Conservation (phyloP, 2,329 filamentous ascomycete species). For the Septoria linicola region DNA sequence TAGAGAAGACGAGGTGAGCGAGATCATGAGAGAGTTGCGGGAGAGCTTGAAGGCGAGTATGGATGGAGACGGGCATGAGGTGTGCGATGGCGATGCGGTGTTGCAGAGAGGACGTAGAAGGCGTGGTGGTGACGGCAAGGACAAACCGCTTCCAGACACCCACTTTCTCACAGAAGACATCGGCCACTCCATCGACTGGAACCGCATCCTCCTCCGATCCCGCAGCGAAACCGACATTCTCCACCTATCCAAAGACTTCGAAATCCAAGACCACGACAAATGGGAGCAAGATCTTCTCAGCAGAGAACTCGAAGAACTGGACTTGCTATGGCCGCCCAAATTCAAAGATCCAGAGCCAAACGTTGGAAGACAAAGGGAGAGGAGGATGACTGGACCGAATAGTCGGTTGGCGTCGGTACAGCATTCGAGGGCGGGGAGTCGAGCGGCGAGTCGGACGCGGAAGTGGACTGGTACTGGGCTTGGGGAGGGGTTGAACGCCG, state of each 20-base stretch:
- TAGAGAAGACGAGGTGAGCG: too few species aligned
- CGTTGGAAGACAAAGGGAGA: conserved; percentile 3
- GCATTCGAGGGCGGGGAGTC: too few species aligned
- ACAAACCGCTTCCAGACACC: too few species aligned
- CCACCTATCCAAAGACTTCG: conserved; percentile 52
- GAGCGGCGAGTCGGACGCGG: too few species aligned
- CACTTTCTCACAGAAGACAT: too few species aligned
- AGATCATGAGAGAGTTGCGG: too few species aligned
- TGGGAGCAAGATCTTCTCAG: not conserved
- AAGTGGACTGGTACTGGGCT: too few species aligned
- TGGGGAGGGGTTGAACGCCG: too few species aligned
- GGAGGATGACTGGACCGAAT: not conserved
- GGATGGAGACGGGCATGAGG: not conserved
- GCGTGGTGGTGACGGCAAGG: not conserved
- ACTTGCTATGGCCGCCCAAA: conserved; percentile 12
- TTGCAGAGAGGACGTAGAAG: not conserved
- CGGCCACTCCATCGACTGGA: not conserved
- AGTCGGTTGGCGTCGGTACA: too few species aligned
- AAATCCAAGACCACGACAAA: not conserved
- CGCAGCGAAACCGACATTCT: conserved; percentile 52
- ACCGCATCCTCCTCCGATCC: conserved; percentile 30
- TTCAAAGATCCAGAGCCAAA: conserved; percentile 13
- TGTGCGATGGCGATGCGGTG: not conserved
- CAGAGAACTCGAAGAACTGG: conserved; percentile 11
- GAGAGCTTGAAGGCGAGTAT: too few species aligned